Evolutionary conservation across 257 asterid genomes (phyloP), one percentile per base, ranked within the genome.

Genomic region (Misopates orontium): DNA sequence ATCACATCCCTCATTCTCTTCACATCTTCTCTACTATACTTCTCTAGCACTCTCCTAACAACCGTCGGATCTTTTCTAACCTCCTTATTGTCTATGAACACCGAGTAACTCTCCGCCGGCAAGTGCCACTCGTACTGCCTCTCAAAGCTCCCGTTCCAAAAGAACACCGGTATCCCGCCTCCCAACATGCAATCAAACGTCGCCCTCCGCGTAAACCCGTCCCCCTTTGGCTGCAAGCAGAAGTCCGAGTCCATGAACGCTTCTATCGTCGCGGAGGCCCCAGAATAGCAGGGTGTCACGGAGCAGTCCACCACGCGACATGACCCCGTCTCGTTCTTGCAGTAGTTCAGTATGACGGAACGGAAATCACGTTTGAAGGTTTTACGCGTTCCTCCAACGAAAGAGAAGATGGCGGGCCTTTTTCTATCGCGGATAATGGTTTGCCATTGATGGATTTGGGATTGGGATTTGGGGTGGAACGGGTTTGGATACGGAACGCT

Each of bases 101-200:
- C 86, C 2, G 86, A 72, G 56, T 56, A 77, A 0, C 18, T 78
- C 18, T 57, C 58, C 4, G 79, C 64, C 0, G 73, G 79, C 71
- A 78, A 47, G 51, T 65, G 74, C 83, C 86, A 81, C 39, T 58
- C 68, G 16, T 78, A 81, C 51, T 81, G 86, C 25, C 57, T 55
- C 19, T 75, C 73, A 70, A 70, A 62, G 10, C 75, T 75, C 13
- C 77, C 71, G 6, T 51, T 70, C 86, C 86, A 81, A 42, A 81
- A 81, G 28, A 71, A 81, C 40, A 81, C 81, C 18, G 86, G 86
- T 8, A 80, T 77, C 0, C 82, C 68, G 41, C 85, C 85, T 2
- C 82, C 79, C 58, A 80, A 42, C 85, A 81, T 81, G 66, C 86
- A 81, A 45, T 81, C 86, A 22, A 68, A 81, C 32, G 70, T 69